Percentiles rank a stretch among this genome's conserved stretches.
These are phyloP conservation scores for Polyporus arcularius DNA, from an alignment of 768 basidiomycete genomes.

Conservation along the genomic window DNA sequence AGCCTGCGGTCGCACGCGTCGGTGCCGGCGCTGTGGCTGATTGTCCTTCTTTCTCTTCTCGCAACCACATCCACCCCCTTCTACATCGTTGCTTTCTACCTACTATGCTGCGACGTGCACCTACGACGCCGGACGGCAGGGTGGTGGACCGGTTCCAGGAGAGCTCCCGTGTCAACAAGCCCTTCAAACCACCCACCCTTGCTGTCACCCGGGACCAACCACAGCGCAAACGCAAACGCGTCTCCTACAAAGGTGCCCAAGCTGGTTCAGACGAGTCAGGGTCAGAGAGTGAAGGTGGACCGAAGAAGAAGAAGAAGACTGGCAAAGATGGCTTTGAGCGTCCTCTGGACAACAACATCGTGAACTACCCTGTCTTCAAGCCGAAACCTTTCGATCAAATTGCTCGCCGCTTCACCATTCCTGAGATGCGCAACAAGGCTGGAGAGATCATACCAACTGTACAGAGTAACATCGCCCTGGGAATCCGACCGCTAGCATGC, in stretches of 20 bases:
- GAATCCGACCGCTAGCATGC: constrained; percentile 77
- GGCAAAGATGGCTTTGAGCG: constrained; percentile 61
- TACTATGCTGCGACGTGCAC: constrained; percentile 66
- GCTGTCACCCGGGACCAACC: constrained; percentile 58
- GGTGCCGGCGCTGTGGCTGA: not conserved
- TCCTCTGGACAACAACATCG: constrained; percentile 56
- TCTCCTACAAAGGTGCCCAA: constrained; percentile 77
- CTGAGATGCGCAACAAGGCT: constrained; percentile 72
- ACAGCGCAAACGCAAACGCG: constrained; percentile 81
- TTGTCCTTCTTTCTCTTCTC: constrained; percentile 1
- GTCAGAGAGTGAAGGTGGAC: constrained; percentile 50
- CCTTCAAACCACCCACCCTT: constrained; percentile 74
- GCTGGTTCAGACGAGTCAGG: constrained; percentile 56
- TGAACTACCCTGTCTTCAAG: constrained; percentile 77
- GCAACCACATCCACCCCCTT: not conserved
- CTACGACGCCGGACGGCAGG: constrained; percentile 71
- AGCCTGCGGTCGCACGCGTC: constrained; percentile 8
- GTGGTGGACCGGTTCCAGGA: constrained; percentile 68
- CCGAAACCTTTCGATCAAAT: constrained; percentile 74
- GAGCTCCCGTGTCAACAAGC: constrained; percentile 72
- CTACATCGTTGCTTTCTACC: not conserved
- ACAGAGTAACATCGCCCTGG: constrained; percentile 74
- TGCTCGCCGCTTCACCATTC: constrained; percentile 76
- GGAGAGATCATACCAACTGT: constrained; percentile 60
- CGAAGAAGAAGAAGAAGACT: constrained; percentile 64